phyloP scores from a whole-genome alignment of 257 asterid species.

The Solanum medicagineum region DNA sequence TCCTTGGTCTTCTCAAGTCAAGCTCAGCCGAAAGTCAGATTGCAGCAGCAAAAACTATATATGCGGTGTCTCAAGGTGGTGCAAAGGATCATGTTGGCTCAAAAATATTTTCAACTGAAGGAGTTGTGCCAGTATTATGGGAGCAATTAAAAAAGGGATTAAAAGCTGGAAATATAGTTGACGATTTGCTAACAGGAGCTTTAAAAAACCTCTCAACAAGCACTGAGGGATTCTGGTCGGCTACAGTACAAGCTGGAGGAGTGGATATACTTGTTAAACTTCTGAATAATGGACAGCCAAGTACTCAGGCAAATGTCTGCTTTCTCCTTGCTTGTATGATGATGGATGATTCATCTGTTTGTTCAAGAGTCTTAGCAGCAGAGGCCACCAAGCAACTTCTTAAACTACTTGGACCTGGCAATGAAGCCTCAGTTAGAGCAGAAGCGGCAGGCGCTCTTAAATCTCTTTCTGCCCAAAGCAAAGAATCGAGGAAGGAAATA shows the following conservation, averaged over 20 bases:
- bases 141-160: conserved; percentile 79
- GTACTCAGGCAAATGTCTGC: conserved; percentile 93
- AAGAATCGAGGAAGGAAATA: conserved; percentile 79
- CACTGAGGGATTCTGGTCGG: conserved; percentile 95
- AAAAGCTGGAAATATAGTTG: conserved; percentile 78
- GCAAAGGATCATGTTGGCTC: conserved; percentile 95
- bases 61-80: conserved; percentile 95
- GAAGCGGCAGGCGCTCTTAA: conserved; percentile 96
- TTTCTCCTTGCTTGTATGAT: conserved; percentile 94
- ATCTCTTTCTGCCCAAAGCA: conserved; percentile 91
- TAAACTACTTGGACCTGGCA: conserved; percentile 76
- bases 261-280: conserved; percentile 79
- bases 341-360: conserved; percentile 91
- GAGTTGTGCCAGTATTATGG: conserved; percentile 95
- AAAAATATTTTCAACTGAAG: conserved; percentile 94
- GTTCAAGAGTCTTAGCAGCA: conserved; percentile 64
- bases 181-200: conserved; percentile 82
- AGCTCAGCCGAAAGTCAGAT: conserved; percentile 84
- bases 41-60: conserved; percentile 91
- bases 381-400: conserved; percentile 80
- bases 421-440: conserved; percentile 89
- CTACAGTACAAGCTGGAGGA: conserved; percentile 76
- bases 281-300: conserved; percentile 72
- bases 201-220: conserved; percentile 74
- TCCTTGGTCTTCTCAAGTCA: conserved; percentile 94